phyloP scores from a whole-genome alignment of 163 green algal species.

The Chlamydomonas reinhardtii region DNA sequence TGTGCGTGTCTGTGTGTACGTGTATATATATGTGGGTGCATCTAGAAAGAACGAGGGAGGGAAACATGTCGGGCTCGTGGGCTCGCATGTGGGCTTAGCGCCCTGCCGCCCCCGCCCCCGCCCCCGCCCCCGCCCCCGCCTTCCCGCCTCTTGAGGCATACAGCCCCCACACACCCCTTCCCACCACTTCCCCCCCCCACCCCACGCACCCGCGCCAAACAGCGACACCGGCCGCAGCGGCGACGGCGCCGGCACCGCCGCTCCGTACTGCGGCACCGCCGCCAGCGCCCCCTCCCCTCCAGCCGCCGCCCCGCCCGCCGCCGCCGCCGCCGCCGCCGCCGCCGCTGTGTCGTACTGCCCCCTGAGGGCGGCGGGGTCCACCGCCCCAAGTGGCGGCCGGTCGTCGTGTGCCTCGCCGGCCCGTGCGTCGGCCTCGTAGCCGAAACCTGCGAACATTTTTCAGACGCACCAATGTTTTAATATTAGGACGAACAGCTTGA shows the following conservation, averaged over 20 bases:
- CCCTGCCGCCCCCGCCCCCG: no score
- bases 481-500: no score
- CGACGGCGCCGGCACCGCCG: conserved; percentile 11
- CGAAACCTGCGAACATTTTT: no score
- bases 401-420: conserved; percentile 22
- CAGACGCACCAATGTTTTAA: no score
- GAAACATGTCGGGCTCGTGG: no score
- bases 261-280: background rate
- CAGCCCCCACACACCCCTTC: background rate
- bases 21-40: no score
- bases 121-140: no score
- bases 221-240: conserved; percentile 42
- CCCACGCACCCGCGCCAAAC: background rate
- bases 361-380: background rate
- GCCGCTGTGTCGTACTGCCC: conserved; percentile 6
- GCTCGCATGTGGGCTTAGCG: no score
- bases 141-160: no score
- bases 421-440: conserved; percentile 11
- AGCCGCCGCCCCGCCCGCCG: background rate
- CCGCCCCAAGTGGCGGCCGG: conserved; percentile 7
- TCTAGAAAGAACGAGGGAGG: no score
- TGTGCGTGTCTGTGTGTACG: no score
- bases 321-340: background rate
- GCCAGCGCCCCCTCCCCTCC: background rate
- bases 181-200: no score